These are phyloP conservation scores for Dictyostelium intermedium DNA, from an alignment of 78 protist genomes.

Conservation along the genomic window DNA sequence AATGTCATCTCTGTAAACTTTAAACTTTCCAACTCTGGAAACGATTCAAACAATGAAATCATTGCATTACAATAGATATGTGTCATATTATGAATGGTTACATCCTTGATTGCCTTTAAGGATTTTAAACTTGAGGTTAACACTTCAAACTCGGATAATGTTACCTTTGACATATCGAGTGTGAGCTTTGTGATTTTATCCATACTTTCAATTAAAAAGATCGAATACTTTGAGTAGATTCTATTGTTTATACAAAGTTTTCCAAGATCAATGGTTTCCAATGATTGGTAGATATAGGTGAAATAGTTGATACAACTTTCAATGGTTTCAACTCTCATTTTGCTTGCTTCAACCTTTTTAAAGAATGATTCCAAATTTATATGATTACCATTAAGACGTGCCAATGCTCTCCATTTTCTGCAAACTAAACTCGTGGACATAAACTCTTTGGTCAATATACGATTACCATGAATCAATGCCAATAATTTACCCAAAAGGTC, in stretches of 20 bases:
- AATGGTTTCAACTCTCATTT: conserved; percentile 26
- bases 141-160: not conserved
- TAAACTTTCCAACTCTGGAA: not conserved
- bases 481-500: conserved; percentile 16
- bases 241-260: conserved; percentile 12
- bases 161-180: conserved; percentile 13
- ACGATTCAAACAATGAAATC: not conserved
- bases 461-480: not conserved
- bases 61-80: not conserved
- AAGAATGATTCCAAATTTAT: conserved; percentile 20
- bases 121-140: not conserved
- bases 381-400: conserved; percentile 32
- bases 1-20: not conserved
- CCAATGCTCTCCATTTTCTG: conserved; percentile 17
- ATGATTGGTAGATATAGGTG: conserved; percentile 11
- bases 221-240: not conserved
- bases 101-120: not conserved
- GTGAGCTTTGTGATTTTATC: not conserved
- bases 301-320: conserved; percentile 41
- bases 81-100: not conserved
- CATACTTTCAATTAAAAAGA: not conserved
- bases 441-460: conserved; percentile 11
- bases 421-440: conserved; percentile 4
- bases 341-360: not conserved
- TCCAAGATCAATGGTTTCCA: conserved; percentile 26